A percentile compares a stretch with the other conserved stretches of the same genome.
Conservation (phyloP, 768 basidiomycete species). For the Phaeolepiota aurea region DNA sequence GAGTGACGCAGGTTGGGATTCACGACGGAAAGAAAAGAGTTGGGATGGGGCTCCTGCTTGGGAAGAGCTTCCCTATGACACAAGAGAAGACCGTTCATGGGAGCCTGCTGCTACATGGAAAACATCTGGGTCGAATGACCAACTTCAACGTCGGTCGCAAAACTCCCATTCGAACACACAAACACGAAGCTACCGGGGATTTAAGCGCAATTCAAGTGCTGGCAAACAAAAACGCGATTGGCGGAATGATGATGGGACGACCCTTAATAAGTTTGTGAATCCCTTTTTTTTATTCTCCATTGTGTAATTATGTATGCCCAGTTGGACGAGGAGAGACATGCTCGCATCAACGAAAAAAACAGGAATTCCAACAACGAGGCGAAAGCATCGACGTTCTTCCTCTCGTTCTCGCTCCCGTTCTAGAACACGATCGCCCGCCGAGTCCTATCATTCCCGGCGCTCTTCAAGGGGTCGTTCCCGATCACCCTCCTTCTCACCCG, state of each 20-base stretch:
- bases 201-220: slow-evolving; percentile 22
- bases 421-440: slow-evolving; percentile 52
- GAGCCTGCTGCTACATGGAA: slow-evolving; percentile 69
- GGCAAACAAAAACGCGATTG: slow-evolving; percentile 39
- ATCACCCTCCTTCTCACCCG: slow-evolving; percentile 53
- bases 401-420: slow-evolving; percentile 62
- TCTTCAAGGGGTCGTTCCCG: slow-evolving; percentile 61
- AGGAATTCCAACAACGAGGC: slow-evolving; percentile 26
- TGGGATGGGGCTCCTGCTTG: slow-evolving; percentile 20
- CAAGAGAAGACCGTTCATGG: slow-evolving; percentile 53
- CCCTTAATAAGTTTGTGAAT: slow-evolving; percentile 61
- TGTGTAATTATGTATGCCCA: slow-evolving; percentile 16
- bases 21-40: slow-evolving; percentile 36
- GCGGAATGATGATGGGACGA: slow-evolving; percentile 56
- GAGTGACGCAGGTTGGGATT: slow-evolving; percentile 47
- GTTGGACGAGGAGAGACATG: slow-evolving; percentile 61
- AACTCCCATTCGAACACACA: slow-evolving; percentile 25
- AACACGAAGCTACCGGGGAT: slow-evolving; percentile 17
- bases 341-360: slow-evolving; percentile 30
- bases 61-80: slow-evolving; percentile 17
- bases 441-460: slow-evolving; percentile 54
- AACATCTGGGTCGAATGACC: slow-evolving; percentile 30
- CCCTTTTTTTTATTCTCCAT: slow-evolving; percentile 4
- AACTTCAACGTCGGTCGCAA: slow-evolving; percentile 26
- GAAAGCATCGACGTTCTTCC: slow-evolving; percentile 37